phyloP scores from a whole-genome alignment of 805 yeast species.

The Pichia deserticola region DNA sequence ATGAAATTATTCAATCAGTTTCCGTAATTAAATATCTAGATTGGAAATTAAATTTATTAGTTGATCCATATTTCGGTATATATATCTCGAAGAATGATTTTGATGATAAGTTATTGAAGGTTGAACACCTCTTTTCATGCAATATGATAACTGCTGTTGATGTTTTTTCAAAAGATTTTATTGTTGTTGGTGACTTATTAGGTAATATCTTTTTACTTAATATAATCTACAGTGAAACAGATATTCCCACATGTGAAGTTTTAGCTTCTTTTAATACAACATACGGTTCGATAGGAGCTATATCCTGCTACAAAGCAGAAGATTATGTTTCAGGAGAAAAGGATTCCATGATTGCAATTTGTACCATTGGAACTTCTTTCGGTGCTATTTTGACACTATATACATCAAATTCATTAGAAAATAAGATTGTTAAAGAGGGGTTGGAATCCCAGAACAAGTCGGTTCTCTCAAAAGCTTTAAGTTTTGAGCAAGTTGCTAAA shows the following conservation, averaged over 20 bases:
- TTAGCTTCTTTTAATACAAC: constrained; percentile 3
- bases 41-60: constrained; percentile 8
- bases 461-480: neutral
- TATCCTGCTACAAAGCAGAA: neutral
- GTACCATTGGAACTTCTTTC: constrained; percentile 13
- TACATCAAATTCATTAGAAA: neutral
- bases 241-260: neutral
- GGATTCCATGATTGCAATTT: neutral
- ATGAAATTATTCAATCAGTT: neutral
- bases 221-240: neutral
- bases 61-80: constrained; percentile 20
- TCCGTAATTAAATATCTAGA: neutral
- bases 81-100: constrained; percentile 9
- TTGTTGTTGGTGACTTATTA: constrained; percentile 19
- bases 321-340: neutral
- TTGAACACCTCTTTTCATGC: constrained; percentile 4
- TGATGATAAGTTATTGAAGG: neutral
- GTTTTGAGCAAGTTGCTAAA: neutral
- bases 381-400: constrained; percentile 8
- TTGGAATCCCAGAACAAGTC: neutral
- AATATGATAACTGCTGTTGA: constrained; percentile 8
- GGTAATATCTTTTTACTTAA: constrained; percentile 18
- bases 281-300: constrained; percentile 7
- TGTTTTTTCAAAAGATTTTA: constrained; percentile 10
- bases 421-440: neutral